A percentile compares a stretch with the other conserved stretches of the same genome.
Conservation (phyloP, 345 rosid genomes). For the Mercurialis annua region DNA sequence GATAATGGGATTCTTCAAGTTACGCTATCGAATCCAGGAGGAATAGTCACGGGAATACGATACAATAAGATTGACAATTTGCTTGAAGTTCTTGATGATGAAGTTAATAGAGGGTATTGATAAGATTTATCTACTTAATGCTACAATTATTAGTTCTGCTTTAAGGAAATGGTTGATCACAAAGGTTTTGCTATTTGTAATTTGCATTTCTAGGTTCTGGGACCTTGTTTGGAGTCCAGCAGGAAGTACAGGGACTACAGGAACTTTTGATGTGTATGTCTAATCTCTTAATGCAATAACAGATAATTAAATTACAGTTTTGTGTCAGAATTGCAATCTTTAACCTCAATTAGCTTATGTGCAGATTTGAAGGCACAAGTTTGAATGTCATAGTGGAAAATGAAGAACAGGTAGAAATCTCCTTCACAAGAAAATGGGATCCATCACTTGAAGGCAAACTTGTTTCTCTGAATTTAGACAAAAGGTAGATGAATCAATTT, state of each 20-base stretch:
- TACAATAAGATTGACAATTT: conserved; percentile 25
- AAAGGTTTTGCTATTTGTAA: not conserved
- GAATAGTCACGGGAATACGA: conserved; percentile 25
- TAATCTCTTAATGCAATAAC: not conserved
- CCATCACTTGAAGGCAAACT: conserved; percentile 24
- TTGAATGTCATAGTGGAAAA: conserved; percentile 23
- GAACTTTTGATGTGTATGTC: conserved; percentile 19
- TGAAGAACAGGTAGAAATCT: conserved; percentile 27
- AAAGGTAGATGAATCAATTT: conserved; percentile 13
- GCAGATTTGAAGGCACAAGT: conserved; percentile 24
- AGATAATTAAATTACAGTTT: not conserved
- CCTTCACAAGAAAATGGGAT: conserved; percentile 30
- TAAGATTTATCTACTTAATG: not conserved
- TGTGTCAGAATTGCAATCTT: not conserved
- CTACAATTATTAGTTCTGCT: no score
- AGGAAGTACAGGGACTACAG: conserved; percentile 34
- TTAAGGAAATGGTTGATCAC: not conserved
- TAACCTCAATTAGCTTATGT: not conserved
- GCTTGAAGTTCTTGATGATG: conserved; percentile 23
- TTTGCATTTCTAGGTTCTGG: conserved; percentile 22
- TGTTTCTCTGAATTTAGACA: conserved; percentile 26
- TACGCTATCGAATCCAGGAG: conserved; percentile 28
- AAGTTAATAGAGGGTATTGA: conserved; percentile 27
- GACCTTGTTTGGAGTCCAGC: conserved; percentile 31
- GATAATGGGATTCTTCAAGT: conserved; percentile 28